Evolutionary conservation across 1,284 basidiomycete genomes (phyloP), one percentile per base, ranked within the genome.

Genomic region (Somion occarium): DNA sequence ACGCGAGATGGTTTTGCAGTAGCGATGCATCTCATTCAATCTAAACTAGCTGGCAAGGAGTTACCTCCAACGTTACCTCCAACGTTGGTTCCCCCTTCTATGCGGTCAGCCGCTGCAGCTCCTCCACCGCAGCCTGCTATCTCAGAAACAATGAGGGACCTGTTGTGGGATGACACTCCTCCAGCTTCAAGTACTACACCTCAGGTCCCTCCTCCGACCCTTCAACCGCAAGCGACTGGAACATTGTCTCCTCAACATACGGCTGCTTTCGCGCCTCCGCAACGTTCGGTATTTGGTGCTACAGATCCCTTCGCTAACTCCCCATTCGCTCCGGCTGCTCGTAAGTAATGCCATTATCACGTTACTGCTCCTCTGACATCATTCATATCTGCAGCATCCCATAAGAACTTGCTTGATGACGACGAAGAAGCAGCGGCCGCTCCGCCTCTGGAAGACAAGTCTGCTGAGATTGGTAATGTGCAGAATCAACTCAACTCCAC

Each of bases 1-100:
- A 93, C 87, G 20, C 82, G 86, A 49, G 96, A 98, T 53, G 93
- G 95, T 24, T 99, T 99, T 68, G 96, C 97, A 2, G 88, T 99
- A 39, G 97, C 95, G 2, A 88, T 98, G 86, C 83, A 96, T 69
- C 79, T 99, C 44, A 98, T 99, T 64, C 91, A 93, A 67, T 80
- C 80, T 59, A 93, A 88, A 66, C 73, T 98, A 1, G 78, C 82
- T 1, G 96, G 96, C n/a, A 84, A 83, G 56, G 85, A 91, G 1
- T 69, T 96, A 22, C 97, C 97, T 0, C 55, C 74, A 0, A 69
- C 73, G 22, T 75, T 99, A 15, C 93, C 94, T 1, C 64, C 68
- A 22, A 80, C 82, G 34, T 75, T 99, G 41, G 68, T 98, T 9
- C 96, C 97, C 3, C 94, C 94, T 0, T 81, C 84, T 2, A 76